Conservation (phyloP, 2,329 filamentous ascomycete species). For the Ophiostoma sp. region DNA sequence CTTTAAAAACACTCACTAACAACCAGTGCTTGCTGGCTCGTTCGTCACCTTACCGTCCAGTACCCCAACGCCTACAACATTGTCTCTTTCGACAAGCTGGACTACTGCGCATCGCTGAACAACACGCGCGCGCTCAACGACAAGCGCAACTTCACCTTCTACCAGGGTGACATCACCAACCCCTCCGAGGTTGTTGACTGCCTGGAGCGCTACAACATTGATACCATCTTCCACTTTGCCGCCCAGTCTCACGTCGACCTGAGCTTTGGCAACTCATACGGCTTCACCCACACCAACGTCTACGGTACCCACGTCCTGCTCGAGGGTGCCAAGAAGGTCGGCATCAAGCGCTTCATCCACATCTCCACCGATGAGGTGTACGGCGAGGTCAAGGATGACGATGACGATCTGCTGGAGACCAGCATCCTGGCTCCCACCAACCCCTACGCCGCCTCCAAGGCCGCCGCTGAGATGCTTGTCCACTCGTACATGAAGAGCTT, state of each 20-base stretch:
- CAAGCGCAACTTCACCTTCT: conserved; percentile 69
- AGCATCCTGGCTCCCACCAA: conserved; percentile 75
- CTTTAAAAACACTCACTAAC: background rate
- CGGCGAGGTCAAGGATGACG: conserved; percentile 68
- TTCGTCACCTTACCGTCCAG: conserved; percentile 68
- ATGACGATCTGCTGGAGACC: conserved; percentile 65
- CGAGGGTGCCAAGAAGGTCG: conserved; percentile 68
- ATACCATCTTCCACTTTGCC: conserved; percentile 78
- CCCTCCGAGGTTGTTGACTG: conserved; percentile 64
- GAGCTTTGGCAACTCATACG: conserved; percentile 76
- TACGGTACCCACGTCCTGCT: conserved; percentile 78
- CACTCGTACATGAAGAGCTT: conserved; percentile 81
- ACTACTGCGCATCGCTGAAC: conserved; percentile 75
- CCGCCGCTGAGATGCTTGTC: conserved; percentile 79
- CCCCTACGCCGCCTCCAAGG: conserved; percentile 75
- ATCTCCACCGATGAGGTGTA: conserved; percentile 84
- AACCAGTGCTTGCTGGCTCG: conserved; percentile 71
- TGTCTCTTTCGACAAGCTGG: conserved; percentile 77
- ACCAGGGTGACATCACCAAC: conserved; percentile 72
- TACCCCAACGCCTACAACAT: conserved; percentile 72
- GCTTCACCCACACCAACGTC: conserved; percentile 76
- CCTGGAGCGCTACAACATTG: conserved; percentile 65
- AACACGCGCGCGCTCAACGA: conserved; percentile 67
- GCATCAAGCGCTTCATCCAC: conserved; percentile 70
- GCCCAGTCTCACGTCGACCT: conserved; percentile 81